phyloP scores from a whole-genome alignment of 2,329 filamentous ascomycete genomes.

The Beauveria sp. region DNA sequence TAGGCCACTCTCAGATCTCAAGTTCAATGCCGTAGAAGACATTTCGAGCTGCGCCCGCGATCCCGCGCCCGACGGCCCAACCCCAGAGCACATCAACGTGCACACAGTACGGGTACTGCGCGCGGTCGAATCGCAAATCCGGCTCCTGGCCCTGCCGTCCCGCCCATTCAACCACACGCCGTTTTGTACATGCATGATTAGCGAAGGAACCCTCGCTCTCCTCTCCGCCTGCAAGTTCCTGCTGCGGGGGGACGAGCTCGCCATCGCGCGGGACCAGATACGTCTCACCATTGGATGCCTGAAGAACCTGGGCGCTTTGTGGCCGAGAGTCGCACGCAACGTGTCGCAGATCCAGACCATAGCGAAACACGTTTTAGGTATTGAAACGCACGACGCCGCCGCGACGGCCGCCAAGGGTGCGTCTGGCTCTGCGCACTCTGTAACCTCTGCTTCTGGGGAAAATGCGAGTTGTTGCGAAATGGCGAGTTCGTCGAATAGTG shows the following conservation, averaged over 20 bases:
- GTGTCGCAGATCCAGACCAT: conserved; percentile 32
- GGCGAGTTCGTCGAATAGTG: background rate
- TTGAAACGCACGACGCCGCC: background rate
- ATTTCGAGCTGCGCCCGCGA: conserved; percentile 29
- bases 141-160: conserved; percentile 28
- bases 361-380: conserved; percentile 23
- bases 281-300: conserved; percentile 34
- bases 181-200: conserved; percentile 34
- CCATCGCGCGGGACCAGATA: conserved; percentile 32
- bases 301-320: conserved; percentile 26
- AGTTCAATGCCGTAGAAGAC: conserved; percentile 29
- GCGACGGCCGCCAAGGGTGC: background rate
- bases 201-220: conserved; percentile 27
- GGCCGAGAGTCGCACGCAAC: conserved; percentile 28
- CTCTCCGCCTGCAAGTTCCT: conserved; percentile 30
- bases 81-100: conserved; percentile 22
- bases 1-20: conserved; percentile 30
- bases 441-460: background rate
- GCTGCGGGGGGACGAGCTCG: conserved; percentile 24
- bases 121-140: conserved; percentile 30
- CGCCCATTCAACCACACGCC: conserved; percentile 28
- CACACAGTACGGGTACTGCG: conserved; percentile 32
- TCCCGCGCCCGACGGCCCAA: conserved; percentile 13
- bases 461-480: background rate
- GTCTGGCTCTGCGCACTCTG: background rate